These are phyloP conservation scores for Chenopodium suecicum DNA, from an alignment of 148 eudicot genomes.

Conservation along the genomic window DNA sequence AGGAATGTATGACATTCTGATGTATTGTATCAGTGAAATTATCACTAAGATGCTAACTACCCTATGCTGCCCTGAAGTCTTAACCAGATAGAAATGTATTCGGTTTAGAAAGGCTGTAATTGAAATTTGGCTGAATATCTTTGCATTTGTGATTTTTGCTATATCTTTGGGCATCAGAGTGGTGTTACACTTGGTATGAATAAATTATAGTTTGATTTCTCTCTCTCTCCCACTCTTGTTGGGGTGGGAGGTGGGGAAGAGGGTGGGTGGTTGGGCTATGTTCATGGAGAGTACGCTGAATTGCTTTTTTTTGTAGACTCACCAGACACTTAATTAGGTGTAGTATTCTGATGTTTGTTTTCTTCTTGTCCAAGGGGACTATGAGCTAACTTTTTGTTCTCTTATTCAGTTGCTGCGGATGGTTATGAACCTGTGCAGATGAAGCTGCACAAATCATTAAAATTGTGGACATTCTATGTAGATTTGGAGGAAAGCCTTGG, in stretches of 20 bases:
- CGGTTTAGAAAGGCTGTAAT: conserved; percentile 1
- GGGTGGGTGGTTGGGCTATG: background rate
- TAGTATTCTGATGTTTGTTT: background rate
- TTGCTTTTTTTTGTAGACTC: background rate
- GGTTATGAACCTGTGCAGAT: conserved; percentile 95
- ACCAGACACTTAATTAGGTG: background rate
- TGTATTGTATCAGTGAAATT: background rate
- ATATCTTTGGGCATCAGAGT: background rate
- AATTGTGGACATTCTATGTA: conserved; percentile 85
- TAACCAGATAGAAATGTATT: background rate
- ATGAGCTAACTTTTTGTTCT: conserved; percentile 21
- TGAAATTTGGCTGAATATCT: background rate
- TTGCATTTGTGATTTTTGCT: background rate
- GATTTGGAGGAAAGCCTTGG: conserved; percentile 98
- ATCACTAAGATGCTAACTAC: background rate
- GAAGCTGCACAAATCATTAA: conserved; percentile 75
- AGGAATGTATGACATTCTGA: background rate
- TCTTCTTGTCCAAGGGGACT: background rate
- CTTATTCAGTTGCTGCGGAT: conserved; percentile 79
- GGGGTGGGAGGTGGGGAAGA: background rate
- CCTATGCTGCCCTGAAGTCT: background rate
- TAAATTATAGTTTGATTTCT: background rate
- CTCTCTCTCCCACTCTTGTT: too few species aligned
- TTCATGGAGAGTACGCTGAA: background rate
- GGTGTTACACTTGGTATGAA: background rate